These are phyloP conservation scores for Parastagonospora avenae DNA, from an alignment of 2,329 filamentous ascomycete genomes.

Conservation along the genomic window DNA sequence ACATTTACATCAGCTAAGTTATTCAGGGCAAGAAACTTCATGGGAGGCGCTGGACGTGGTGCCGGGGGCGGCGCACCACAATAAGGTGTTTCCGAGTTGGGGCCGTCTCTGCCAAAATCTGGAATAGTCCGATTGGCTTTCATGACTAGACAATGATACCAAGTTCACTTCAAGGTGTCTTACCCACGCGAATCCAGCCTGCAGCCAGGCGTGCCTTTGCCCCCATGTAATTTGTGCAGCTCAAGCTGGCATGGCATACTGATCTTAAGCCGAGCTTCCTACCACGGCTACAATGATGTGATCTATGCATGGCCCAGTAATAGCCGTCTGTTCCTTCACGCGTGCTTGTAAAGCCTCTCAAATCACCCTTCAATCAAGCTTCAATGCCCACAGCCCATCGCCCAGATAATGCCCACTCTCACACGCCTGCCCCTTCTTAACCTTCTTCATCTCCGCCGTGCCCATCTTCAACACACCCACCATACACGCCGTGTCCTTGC, in stretches of 20 bases:
- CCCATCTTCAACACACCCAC: conserved; percentile 83
- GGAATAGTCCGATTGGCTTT: conserved; percentile 5
- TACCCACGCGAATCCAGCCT: not conserved
- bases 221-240: not conserved
- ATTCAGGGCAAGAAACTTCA: conserved; percentile 68
- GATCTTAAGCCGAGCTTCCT: not conserved
- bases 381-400: conserved; percentile 87
- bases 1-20: conserved; percentile 7
- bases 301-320: too few species aligned
- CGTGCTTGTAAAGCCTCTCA: not conserved
- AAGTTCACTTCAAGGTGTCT: conserved; percentile 16
- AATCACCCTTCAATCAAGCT: conserved; percentile 54
- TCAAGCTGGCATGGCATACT: not conserved
- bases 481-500: conserved; percentile 88
- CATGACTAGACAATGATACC: conserved; percentile 39
- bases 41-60: conserved; percentile 54
- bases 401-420: conserved; percentile 93
- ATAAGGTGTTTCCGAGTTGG: conserved; percentile 6
- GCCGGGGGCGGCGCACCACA: conserved; percentile 24
- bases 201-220: not conserved
- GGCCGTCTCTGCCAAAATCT: not conserved
- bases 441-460: conserved; percentile 89
- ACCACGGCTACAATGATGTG: not conserved
- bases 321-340: not conserved
- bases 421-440: conserved; percentile 92